phyloP scores from a whole-genome alignment of 768 basidiomycete species.

The Kwoniella europaea region DNA sequence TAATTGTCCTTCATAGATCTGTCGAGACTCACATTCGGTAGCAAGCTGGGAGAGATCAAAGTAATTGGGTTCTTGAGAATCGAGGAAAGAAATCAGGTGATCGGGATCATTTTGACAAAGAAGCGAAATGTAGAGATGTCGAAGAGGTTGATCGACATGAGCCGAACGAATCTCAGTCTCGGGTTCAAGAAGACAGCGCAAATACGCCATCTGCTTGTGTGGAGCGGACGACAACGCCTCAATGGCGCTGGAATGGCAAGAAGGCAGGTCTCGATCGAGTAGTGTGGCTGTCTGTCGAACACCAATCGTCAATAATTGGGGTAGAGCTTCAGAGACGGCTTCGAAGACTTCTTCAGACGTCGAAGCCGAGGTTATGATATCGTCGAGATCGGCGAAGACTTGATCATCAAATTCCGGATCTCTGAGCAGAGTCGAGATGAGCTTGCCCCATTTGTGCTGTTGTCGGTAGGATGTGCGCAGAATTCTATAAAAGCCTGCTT shows the following conservation, averaged over 20 bases:
- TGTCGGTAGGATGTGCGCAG: conserved; percentile 78
- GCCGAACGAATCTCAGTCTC: conserved; percentile 58
- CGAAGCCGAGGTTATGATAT: conserved; percentile 62
- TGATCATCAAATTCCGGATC: conserved; percentile 67
- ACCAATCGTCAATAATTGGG: conserved; percentile 68
- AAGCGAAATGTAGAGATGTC: conserved; percentile 71
- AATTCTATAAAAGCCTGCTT: conserved; percentile 89
- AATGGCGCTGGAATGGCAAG: conserved; percentile 71
- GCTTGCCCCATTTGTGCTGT: conserved; percentile 74
- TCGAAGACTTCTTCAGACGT: not conserved
- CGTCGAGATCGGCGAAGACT: conserved; percentile 70
- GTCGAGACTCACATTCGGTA: conserved; percentile 69
- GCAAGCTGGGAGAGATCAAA: conserved; percentile 68
- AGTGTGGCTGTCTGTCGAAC: conserved; percentile 73
- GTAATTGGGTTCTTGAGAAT: conserved; percentile 63
- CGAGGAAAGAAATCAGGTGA: conserved; percentile 68
- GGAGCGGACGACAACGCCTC: conserved; percentile 62
- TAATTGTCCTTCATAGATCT: conserved; percentile 75
- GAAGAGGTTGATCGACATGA: conserved; percentile 61
- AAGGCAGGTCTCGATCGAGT: conserved; percentile 71
- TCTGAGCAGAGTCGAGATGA: conserved; percentile 74
- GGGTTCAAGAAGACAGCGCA: conserved; percentile 72
- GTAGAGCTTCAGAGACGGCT: conserved; percentile 68
- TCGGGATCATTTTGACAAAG: conserved; percentile 74
- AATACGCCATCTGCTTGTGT: conserved; percentile 73